A percentile compares a stretch with the other conserved stretches of the same genome.
Evolutionary conservation across 2,329 filamentous ascomycete species (phyloP).

Genomic region (Alternaria sp.): DNA sequence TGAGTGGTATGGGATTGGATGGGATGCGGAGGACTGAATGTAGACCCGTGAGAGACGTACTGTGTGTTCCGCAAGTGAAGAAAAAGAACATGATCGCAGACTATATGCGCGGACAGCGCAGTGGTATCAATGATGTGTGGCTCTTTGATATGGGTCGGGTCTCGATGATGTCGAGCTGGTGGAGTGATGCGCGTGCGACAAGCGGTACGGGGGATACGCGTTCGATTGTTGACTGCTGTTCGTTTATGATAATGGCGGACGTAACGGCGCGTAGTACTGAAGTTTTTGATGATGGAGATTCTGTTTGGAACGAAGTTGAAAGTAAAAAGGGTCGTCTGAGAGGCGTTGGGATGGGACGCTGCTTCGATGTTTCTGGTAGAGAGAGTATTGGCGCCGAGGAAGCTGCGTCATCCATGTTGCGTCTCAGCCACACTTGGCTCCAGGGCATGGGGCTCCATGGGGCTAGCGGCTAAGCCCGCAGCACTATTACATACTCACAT

Average conservation of each 20-base stretch:
- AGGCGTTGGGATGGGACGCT: not conserved
- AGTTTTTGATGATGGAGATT: not conserved
- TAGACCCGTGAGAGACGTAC: slow-evolving; percentile 38
- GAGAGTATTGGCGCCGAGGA: slow-evolving; percentile 16
- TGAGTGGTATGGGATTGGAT: not conserved
- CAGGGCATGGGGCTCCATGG: not conserved
- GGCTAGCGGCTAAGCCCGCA: slow-evolving; percentile 3
- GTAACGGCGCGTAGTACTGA: not conserved
- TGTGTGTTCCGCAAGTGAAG: slow-evolving; percentile 62
- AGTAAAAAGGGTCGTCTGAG: not conserved
- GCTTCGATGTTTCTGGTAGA: not conserved
- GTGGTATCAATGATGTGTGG: not conserved
- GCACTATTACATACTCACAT: not conserved
- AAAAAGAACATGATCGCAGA: slow-evolving; percentile 56
- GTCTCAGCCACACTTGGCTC: slow-evolving; percentile 19
- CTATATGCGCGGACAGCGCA: slow-evolving; percentile 7
- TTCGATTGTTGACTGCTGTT: not conserved
- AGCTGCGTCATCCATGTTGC: slow-evolving; percentile 16
- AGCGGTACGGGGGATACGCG: not conserved
- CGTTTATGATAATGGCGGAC: not conserved
- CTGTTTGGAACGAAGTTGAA: not conserved
- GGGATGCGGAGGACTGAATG: not conserved
- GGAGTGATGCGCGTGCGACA: slow-evolving; percentile 3
- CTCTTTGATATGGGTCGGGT: not conserved
- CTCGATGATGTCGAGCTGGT: not conserved